Evolutionary conservation across 352 stramenopile genomes (phyloP).

Genomic region (Globisporangium cylindrosporum): DNA sequence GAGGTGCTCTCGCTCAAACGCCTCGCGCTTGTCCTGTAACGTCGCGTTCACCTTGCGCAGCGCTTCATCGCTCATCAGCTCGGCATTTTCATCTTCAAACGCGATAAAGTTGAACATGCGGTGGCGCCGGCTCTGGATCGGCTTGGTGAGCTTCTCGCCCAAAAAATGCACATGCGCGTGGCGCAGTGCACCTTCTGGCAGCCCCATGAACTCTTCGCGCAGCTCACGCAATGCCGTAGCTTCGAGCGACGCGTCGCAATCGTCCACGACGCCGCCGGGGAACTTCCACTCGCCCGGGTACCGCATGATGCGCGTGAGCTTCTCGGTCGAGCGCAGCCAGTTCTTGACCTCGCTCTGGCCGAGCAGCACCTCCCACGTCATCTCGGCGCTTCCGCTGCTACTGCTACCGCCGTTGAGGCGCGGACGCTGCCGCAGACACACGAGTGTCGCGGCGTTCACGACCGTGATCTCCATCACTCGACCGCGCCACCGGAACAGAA

Average conservation of each 20-base stretch:
- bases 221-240: constrained; percentile 45
- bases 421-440: constrained; percentile 22
- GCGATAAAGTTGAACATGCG: constrained; percentile 71
- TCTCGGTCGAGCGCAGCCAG: constrained; percentile 48
- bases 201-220: constrained; percentile 53
- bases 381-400: not conserved
- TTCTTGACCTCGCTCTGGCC: constrained; percentile 67
- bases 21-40: constrained; percentile 33
- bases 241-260: constrained; percentile 31
- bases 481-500: constrained; percentile 1
- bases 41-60: constrained; percentile 39
- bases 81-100: constrained; percentile 50
- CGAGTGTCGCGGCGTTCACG: constrained; percentile 23
- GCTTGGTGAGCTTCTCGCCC: constrained; percentile 40
- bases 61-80: constrained; percentile 34
- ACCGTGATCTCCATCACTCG: constrained; percentile 13
- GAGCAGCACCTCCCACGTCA: constrained; percentile 57
- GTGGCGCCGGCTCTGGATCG: constrained; percentile 41
- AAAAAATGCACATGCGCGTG: constrained; percentile 32
- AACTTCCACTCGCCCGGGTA: constrained; percentile 75
- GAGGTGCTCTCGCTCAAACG: constrained; percentile 28
- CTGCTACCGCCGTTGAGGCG: not conserved
- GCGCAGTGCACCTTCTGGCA: constrained; percentile 13
- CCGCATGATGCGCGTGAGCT: constrained; percentile 46
- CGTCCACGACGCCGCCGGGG: constrained; percentile 46